A percentile compares a stretch with the other conserved stretches of the same genome.
Evolutionary conservation across 495 filamentous ascomycete species (phyloP).

Genomic region (Emericellopsis terricola): DNA sequence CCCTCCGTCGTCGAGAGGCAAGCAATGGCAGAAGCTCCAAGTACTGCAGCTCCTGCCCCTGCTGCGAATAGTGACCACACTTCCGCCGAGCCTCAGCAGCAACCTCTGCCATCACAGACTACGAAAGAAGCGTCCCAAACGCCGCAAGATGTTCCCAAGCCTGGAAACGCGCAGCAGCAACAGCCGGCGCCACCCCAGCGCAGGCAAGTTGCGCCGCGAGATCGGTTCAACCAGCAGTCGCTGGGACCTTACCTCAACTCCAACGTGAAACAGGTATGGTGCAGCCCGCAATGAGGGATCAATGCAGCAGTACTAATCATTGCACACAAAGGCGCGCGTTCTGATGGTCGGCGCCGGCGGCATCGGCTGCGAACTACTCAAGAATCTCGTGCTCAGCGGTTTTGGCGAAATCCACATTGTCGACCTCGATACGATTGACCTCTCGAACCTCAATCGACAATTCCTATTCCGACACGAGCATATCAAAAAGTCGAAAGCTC

Average conservation of each 20-base stretch:
- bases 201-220: conserved; percentile 8
- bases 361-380: conserved; percentile 94
- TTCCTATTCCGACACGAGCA: conserved; percentile 96
- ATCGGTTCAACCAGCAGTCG: conserved; percentile 22
- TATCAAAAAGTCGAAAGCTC: conserved; percentile 91
- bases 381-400: conserved; percentile 85
- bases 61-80: background rate
- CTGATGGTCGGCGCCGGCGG: conserved; percentile 93
- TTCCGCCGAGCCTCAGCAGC: background rate
- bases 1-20: too few species aligned
- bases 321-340: conserved; percentile 47
- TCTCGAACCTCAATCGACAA: conserved; percentile 95
- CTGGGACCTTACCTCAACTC: conserved; percentile 22
- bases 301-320: background rate
- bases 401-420: conserved; percentile 93
- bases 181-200: background rate
- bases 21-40: conserved; percentile 1
- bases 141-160: too few species aligned
- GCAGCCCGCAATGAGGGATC: background rate
- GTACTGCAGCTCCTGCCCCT: background rate
- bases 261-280: conserved; percentile 28
- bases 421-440: conserved; percentile 93
- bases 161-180: background rate
- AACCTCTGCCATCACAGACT: too few species aligned
- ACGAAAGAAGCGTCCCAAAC: too few species aligned